These are phyloP conservation scores for Penicillium verhagenii DNA, from an alignment of 495 filamentous ascomycete genomes.

Conservation along the genomic window DNA sequence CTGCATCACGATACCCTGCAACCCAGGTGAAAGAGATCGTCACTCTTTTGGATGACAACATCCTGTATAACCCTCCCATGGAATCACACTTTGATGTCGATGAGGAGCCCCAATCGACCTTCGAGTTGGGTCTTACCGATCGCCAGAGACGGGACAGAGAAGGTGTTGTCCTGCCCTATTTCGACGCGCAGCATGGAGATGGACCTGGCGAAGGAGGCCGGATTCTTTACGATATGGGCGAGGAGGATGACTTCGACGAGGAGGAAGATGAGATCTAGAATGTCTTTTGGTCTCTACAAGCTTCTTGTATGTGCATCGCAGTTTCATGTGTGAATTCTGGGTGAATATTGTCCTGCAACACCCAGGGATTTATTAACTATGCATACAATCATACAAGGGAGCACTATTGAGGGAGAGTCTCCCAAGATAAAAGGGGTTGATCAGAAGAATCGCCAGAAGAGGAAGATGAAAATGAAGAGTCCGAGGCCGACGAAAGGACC, in stretches of 20 bases:
- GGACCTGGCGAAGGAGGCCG: slow-evolving; percentile 80
- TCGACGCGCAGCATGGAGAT: slow-evolving; percentile 83
- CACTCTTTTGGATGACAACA: slow-evolving; percentile 77
- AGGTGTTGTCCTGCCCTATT: slow-evolving; percentile 88
- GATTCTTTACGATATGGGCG: slow-evolving; percentile 94
- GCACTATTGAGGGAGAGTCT: not conserved
- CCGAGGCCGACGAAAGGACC: slow-evolving; percentile 80
- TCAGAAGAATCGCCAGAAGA: slow-evolving; percentile 93
- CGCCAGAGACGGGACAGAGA: slow-evolving; percentile 82
- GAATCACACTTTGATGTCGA: slow-evolving; percentile 28
- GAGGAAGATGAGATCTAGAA: slow-evolving; percentile 93
- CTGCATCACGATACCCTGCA: slow-evolving; percentile 33
- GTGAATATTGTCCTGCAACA: slow-evolving; percentile 40
- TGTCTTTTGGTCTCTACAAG: not conserved
- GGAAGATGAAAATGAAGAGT: slow-evolving; percentile 76
- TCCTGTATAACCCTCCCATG: slow-evolving; percentile 56
- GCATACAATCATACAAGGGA: slow-evolving; percentile 43
- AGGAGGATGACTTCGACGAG: slow-evolving; percentile 97
- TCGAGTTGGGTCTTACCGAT: slow-evolving; percentile 84
- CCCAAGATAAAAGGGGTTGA: not conserved
- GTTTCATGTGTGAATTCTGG: slow-evolving; percentile 11
- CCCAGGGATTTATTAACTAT: slow-evolving; percentile 40
- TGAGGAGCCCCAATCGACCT: slow-evolving; percentile 67
- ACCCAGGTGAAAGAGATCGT: slow-evolving; percentile 48
- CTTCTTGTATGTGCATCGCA: not conserved